Percentiles rank a stretch among this genome's conserved stretches.
phyloP scores from a whole-genome alignment of 768 basidiomycete species.

The Tylopilus sp. region DNA sequence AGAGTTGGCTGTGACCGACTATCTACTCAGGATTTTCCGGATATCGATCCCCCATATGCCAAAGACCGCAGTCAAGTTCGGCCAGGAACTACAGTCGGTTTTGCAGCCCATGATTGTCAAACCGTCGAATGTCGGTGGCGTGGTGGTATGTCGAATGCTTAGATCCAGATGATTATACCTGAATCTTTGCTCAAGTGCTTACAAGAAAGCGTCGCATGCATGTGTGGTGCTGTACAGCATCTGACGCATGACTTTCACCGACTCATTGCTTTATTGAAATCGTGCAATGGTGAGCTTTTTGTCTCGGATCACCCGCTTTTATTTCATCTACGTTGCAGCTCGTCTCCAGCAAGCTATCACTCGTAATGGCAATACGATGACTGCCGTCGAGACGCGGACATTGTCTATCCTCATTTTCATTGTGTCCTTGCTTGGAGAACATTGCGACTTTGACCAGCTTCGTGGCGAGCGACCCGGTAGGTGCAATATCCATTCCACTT shows the following conservation, averaged over 20 bases:
- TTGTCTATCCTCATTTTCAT: slow-evolving; percentile 79
- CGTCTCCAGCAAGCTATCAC: slow-evolving; percentile 59
- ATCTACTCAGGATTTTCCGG: slow-evolving; percentile 85
- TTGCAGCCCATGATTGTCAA: slow-evolving; percentile 92
- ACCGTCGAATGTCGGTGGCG: slow-evolving; percentile 64
- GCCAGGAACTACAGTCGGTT: slow-evolving; percentile 73
- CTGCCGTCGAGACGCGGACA: slow-evolving; percentile 48
- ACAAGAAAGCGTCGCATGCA: slow-evolving; percentile 90
- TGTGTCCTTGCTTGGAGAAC: slow-evolving; percentile 79
- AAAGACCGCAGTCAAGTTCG: slow-evolving; percentile 85
- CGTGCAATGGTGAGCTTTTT: slow-evolving; percentile 61
- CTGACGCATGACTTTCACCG: slow-evolving; percentile 84
- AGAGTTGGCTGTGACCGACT: slow-evolving; percentile 81
- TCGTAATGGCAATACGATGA: slow-evolving; percentile 39
- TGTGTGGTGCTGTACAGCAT: slow-evolving; percentile 80
- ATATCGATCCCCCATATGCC: slow-evolving; percentile 85
- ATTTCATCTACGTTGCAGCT: slow-evolving; percentile 34
- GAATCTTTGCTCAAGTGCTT: slow-evolving; percentile 51
- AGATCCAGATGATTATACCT: background rate
- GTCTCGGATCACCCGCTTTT: background rate
- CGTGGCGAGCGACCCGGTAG: slow-evolving; percentile 58
- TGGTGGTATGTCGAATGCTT: slow-evolving; percentile 46
- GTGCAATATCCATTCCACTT: slow-evolving; percentile 18
- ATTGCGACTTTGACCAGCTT: slow-evolving; percentile 83
- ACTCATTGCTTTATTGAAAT: slow-evolving; percentile 76